Evolutionary conservation across 768 basidiomycete genomes (phyloP).

Genomic region (Russula dissimulans): DNA sequence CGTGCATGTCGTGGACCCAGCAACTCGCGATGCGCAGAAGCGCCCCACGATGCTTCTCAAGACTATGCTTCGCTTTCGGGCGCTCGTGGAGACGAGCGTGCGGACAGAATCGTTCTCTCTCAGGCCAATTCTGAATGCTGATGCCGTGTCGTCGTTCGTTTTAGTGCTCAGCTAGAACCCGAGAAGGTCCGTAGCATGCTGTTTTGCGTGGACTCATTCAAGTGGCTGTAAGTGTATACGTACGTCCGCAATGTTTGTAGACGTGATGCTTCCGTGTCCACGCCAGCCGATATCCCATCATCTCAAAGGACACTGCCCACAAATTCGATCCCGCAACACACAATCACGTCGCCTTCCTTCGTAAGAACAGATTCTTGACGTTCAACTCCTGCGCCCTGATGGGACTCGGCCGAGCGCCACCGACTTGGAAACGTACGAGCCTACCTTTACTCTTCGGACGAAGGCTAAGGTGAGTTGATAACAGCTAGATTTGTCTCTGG

Average conservation of each 20-base stretch:
- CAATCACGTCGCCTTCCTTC: constrained; percentile 84
- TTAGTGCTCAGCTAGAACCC: constrained; percentile 71
- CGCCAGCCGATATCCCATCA: constrained; percentile 73
- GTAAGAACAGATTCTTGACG: constrained; percentile 89
- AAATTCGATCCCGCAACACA: constrained; percentile 69
- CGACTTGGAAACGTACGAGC: constrained; percentile 67
- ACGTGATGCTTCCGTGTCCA: constrained; percentile 34
- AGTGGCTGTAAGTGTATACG: constrained; percentile 60
- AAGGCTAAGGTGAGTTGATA: constrained; percentile 33
- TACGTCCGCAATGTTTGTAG: neutral
- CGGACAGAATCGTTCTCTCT: neutral
- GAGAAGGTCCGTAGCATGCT: constrained; percentile 74
- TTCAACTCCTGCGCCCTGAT: constrained; percentile 53
- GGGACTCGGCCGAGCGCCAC: constrained; percentile 67
- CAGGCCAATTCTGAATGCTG: neutral
- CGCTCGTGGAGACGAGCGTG: constrained; percentile 68
- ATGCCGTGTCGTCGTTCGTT: neutral
- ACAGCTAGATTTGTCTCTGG: constrained; percentile 34
- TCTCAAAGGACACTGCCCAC: constrained; percentile 71
- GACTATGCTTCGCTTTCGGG: constrained; percentile 77
- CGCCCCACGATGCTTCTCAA: constrained; percentile 80
- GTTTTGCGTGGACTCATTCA: constrained; percentile 85
- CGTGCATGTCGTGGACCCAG: constrained; percentile 65
- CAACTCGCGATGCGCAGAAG: constrained; percentile 45
- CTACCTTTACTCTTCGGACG: neutral